Evolutionary conservation across 1,284 basidiomycete species (phyloP), one percentile per base, ranked within the genome.

Genomic region (Pyrrhoderma lamaoense): DNA sequence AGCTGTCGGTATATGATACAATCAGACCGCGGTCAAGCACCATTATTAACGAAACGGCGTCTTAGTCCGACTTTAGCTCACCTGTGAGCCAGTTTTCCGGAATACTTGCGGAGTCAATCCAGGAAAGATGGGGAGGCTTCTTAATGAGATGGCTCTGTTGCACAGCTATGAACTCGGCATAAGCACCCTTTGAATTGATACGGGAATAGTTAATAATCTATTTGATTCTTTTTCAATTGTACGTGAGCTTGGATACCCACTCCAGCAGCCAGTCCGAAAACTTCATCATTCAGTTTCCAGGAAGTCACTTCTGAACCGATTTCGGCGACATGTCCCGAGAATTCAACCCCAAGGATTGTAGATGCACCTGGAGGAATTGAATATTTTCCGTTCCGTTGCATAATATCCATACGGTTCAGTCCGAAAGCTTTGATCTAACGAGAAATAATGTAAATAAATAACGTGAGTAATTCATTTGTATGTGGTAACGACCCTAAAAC

Each of bases 11-110:
- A 35, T 25, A 25, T 39, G 27, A 44, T 23, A n/a, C 18, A 22
- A 22, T 42, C 25, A 52, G 45, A 22, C 36, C 2, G 37, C 18
- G 46, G 16, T 37, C 46, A 47, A 23, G 23, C 11, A 21, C n/a
- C 21, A 9, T 23, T 8, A n/a, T 14, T n/a, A 31, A 16, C 8
- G 11, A 46, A 46, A n/a, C 25, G 21, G 5, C 47, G 35, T 18
- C 46, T 48, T 45, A 53, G 31, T 37, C 36, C 45, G 22, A 36
- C 14, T 21, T 22, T 36, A 45, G 53, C 25, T 25, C 55, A 84
- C 89, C 89, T 47, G 93, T 95, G 53, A 94, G 69, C 71, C 85
- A 93, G 57, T 80, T 84, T 69, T 96, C 92, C 0, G 89, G 89
- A 38, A 95, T 81, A 56, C 80, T 84, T 13, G 91, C 90, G 8